Percentiles rank a stretch among this genome's conserved stretches.
Evolutionary conservation across 2,329 filamentous ascomycete genomes (phyloP).

Genomic region (Fusarium foetens): DNA sequence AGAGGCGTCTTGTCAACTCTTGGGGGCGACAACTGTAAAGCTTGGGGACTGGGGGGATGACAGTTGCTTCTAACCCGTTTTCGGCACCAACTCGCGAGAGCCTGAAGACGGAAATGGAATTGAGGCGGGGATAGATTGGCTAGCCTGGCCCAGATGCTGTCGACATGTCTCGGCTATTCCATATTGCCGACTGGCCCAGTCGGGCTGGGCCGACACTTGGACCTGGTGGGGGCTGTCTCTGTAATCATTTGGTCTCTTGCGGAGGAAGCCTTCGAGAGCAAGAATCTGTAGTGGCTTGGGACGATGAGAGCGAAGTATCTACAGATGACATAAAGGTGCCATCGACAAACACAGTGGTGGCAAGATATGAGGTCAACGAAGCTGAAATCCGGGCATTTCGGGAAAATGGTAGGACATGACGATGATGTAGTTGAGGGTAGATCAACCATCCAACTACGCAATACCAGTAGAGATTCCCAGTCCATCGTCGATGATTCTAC

Average conservation of each 20-base stretch:
- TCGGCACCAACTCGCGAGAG: background rate
- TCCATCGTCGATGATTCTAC: background rate
- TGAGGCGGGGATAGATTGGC: background rate
- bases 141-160: background rate
- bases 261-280: no score
- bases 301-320: background rate
- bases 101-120: slow-evolving; percentile 3
- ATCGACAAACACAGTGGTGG: background rate
- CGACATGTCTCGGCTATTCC: background rate
- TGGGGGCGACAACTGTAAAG: background rate
- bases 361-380: background rate
- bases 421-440: slow-evolving; percentile 6
- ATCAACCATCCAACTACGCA: background rate
- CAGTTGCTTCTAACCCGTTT: background rate
- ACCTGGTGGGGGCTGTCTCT: background rate
- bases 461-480: background rate
- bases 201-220: background rate
- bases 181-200: background rate
- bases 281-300: background rate
- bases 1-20: background rate
- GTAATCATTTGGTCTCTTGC: background rate
- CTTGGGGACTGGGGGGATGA: background rate
- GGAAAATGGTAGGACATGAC: background rate
- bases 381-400: no score
- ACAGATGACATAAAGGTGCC: background rate